phyloP scores from a whole-genome alignment of 1,284 basidiomycete species.

The Golubevia sp. region DNA sequence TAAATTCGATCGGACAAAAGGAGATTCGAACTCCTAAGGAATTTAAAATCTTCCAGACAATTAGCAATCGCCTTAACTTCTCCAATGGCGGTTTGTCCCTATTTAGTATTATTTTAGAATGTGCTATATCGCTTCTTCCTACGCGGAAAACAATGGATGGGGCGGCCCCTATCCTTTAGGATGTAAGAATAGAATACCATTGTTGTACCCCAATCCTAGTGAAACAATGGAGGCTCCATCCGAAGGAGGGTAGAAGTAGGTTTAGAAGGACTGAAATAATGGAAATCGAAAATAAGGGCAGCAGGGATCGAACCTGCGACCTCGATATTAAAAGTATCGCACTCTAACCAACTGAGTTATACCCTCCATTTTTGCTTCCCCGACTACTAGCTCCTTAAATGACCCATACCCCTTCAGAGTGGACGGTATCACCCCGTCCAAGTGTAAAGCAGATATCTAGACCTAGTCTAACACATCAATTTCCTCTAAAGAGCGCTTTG shows the following conservation, averaged over 20 bases:
- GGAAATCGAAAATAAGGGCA: slow-evolving; percentile 6
- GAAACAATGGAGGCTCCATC: neutral
- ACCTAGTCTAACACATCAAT: too few species aligned
- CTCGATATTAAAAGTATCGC: slow-evolving; percentile 8
- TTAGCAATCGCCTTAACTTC: slow-evolving; percentile 22
- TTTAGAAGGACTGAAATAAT: neutral
- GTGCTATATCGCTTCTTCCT: neutral
- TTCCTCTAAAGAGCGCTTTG: too few species aligned
- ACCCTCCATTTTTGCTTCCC: too few species aligned
- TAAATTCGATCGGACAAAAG: slow-evolving; percentile 28
- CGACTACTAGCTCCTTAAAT: too few species aligned
- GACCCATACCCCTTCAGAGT: too few species aligned
- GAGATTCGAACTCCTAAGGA: slow-evolving; percentile 26
- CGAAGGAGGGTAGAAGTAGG: neutral
- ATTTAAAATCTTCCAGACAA: slow-evolving; percentile 13
- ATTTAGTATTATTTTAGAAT: slow-evolving; percentile 9
- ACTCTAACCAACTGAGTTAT: slow-evolving; percentile 18
- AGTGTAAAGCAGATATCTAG: too few species aligned
- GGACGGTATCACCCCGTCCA: too few species aligned
- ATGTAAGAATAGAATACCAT: neutral
- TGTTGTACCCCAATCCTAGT: neutral
- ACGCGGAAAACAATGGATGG: slow-evolving; percentile 5
- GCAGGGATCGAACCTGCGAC: too few species aligned
- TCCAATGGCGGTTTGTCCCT: slow-evolving; percentile 19
- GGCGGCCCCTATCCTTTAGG: neutral